Percentiles rank a stretch among this genome's conserved stretches.
Evolutionary conservation across 2,329 filamentous ascomycete species (phyloP).

Genomic region (Paecilomyces niveus): DNA sequence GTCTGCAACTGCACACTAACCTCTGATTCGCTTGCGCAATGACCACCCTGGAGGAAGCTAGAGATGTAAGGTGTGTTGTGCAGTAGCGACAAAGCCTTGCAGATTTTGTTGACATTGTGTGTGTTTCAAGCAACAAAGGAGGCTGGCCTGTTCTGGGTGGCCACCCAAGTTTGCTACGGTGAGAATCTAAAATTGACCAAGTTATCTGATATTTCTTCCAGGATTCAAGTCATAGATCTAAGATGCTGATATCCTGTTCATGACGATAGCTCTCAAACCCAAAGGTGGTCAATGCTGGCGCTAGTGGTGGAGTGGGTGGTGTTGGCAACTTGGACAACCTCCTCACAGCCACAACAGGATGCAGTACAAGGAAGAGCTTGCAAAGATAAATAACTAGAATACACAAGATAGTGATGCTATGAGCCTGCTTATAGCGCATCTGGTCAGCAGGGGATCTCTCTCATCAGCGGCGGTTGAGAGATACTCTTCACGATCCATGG

Average conservation of each 20-base stretch:
- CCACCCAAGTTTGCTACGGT: not conserved
- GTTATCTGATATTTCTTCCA: not conserved
- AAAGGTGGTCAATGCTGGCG: slow-evolving; percentile 4
- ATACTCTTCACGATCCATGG: slow-evolving; percentile 3
- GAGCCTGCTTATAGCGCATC: not conserved
- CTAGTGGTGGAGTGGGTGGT: not conserved
- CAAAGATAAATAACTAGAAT: not conserved
- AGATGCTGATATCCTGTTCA: not conserved
- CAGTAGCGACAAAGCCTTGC: not conserved
- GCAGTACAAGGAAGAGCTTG: not conserved
- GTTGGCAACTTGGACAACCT: slow-evolving; percentile 5
- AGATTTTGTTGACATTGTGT: not conserved
- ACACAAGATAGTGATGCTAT: not conserved
- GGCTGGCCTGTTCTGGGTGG: not conserved
- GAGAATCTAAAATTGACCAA: not conserved
- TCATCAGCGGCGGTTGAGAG: not conserved
- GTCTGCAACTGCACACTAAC: not conserved
- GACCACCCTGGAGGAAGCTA: not conserved
- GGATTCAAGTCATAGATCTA: no score
- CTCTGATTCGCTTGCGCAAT: not conserved
- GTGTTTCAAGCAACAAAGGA: not conserved
- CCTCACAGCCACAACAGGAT: slow-evolving; percentile 23
- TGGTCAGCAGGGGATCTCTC: not conserved
- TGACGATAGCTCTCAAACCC: not conserved
- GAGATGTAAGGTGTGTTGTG: not conserved